A percentile compares a stretch with the other conserved stretches of the same genome.
These are phyloP conservation scores for Botrytis deweyae DNA, from an alignment of 2,329 filamentous ascomycete genomes.

Conservation along the genomic window DNA sequence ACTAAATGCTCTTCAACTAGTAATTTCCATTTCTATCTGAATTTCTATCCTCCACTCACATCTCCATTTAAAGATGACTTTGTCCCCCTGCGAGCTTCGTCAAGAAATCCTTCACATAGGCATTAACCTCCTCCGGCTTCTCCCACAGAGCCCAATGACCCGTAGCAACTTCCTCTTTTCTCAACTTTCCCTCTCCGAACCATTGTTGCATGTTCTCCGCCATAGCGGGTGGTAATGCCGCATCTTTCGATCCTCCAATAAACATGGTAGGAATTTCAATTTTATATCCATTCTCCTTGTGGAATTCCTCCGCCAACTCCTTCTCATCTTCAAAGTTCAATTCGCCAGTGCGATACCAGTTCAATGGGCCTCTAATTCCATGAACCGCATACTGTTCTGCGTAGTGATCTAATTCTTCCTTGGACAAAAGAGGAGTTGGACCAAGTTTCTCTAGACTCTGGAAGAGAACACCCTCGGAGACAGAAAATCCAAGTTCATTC, in stretches of 20 bases:
- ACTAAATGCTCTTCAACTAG: background rate
- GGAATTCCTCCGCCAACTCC: constrained; percentile 56
- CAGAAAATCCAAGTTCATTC: constrained; percentile 57
- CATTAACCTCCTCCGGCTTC: constrained; percentile 68
- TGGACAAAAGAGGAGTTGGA: constrained; percentile 58
- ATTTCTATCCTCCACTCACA: background rate
- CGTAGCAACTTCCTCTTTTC: constrained; percentile 63
- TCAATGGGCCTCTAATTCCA: constrained; percentile 76
- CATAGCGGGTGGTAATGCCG: constrained; percentile 70
- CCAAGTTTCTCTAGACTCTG: constrained; percentile 60
- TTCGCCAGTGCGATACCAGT: constrained; percentile 80
- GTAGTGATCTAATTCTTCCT: constrained; percentile 77
- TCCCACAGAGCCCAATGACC: constrained; percentile 84
- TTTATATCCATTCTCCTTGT: constrained; percentile 51
- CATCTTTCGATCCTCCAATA: constrained; percentile 69
- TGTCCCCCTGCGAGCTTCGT: constrained; percentile 21
- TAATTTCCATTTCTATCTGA: background rate
- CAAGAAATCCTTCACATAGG: constrained; percentile 46
- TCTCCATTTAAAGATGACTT: background rate
- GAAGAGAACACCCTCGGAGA: constrained; percentile 61
- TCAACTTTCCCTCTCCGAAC: constrained; percentile 51
- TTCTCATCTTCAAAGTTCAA: constrained; percentile 77
- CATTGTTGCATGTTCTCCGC: constrained; percentile 67
- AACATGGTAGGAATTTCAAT: constrained; percentile 69
- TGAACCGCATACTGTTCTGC: constrained; percentile 66